phyloP scores from a whole-genome alignment of 1,284 basidiomycete species.

The Apiotrichum gracile region DNA sequence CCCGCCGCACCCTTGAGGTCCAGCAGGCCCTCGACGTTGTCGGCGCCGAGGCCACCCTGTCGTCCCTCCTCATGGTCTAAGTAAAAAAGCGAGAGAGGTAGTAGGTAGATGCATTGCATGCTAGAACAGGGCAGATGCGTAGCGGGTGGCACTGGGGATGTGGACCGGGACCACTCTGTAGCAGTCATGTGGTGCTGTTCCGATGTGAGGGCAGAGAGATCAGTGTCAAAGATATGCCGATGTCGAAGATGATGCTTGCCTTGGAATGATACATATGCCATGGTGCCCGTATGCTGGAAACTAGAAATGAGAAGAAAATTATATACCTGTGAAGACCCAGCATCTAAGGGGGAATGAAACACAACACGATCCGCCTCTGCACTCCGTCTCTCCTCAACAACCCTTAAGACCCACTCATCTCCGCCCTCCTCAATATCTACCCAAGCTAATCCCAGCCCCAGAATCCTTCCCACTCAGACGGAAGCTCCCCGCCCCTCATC shows the following conservation, averaged over 20 bases:
- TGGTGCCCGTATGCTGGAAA: too few species aligned
- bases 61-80: constrained; percentile 51
- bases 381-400: not conserved
- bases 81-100: not conserved
- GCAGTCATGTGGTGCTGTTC: too few species aligned
- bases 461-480: constrained; percentile 36
- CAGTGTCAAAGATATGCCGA: too few species aligned
- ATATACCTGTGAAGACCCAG: too few species aligned
- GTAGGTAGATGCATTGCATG: constrained; percentile 10
- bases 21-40: constrained; percentile 89
- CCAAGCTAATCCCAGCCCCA: constrained; percentile 35
- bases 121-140: not conserved
- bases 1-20: constrained; percentile 80
- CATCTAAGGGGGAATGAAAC: too few species aligned
- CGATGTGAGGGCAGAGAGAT: too few species aligned
- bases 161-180: not conserved
- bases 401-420: too few species aligned
- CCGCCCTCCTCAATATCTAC: not conserved
- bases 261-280: too few species aligned
- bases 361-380: too few species aligned
- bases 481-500: constrained; percentile 24
- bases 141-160: not conserved
- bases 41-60: constrained; percentile 68
- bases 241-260: too few species aligned
- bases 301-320: too few species aligned